Evolutionary conservation across 352 stramenopile species (phyloP), one percentile per base, ranked within the genome.

Genomic region (Pythium coloratum): DNA sequence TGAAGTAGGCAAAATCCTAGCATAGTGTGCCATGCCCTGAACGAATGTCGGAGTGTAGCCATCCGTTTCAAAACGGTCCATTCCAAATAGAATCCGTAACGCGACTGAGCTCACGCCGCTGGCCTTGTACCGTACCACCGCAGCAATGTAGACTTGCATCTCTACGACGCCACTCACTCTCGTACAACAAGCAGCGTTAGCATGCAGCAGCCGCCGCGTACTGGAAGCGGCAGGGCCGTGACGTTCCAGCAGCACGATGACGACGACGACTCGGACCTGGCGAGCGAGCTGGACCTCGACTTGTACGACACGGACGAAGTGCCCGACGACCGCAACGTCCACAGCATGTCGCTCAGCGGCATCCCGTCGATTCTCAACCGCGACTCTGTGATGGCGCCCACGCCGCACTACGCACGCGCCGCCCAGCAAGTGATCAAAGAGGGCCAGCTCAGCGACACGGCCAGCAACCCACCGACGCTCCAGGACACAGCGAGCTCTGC

Each of bases 261-360:
- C 55, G 79, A 83, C 50, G 63, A 76, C 55, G 79, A 82, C 53
- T 60, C 69, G 32, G 80, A 82, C 59, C 64, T 62, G 1, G 67
- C 84, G 53, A 87, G 79, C 50, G 81, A 91, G 59, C 72, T 89
- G 28, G 83, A 90, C 46, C 62, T 88, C 26, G 81, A 83, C 58
- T 66, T 88, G 6, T 89, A 90, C 68, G 79, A 89, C 51, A 80
- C 66, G 20, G 79, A 91, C 30, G 75, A 87, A 9, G 57, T 70
- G 2, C 42, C 67, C 1, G 75, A 73, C 42, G 53, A 38, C 5
- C 50, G 40, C 14, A 46, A 32, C 28, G 4, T 33, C 24, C 40
- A 49, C 12, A 47, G 32, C 26, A 38, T 69, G n/a, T 71, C 69
- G 1, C 32, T 71, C 4, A 70, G 53, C 33, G 63, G 55, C 1